Conservation (phyloP, 2,329 filamentous ascomycete genomes). For the Xylaria sp. region DNA sequence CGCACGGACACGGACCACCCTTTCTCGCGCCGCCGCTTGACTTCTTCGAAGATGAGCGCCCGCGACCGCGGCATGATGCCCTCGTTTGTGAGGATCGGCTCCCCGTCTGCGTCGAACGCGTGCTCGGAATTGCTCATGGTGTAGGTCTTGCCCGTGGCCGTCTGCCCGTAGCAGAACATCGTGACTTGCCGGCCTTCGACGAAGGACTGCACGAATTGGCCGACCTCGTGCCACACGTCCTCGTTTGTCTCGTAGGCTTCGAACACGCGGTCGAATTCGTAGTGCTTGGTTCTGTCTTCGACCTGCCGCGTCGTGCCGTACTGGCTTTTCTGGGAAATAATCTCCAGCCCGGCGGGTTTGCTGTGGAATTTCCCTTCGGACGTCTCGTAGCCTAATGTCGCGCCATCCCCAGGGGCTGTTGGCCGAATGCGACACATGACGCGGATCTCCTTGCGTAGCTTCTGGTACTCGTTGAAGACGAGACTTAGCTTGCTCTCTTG, state of each 20-base stretch:
- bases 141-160: constrained; percentile 92
- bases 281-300: constrained; percentile 45
- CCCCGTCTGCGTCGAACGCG: constrained; percentile 32
- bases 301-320: not conserved
- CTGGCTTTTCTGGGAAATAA: constrained; percentile 67
- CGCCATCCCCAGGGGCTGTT: not conserved
- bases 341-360: constrained; percentile 59
- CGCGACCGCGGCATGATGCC: constrained; percentile 96
- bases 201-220: constrained; percentile 92
- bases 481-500: constrained; percentile 69
- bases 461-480: constrained; percentile 94
- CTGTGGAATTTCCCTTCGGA: constrained; percentile 14
- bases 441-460: constrained; percentile 94
- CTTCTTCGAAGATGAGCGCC: constrained; percentile 88
- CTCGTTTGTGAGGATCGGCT: constrained; percentile 50
- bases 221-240: constrained; percentile 92
- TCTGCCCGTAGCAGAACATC: constrained; percentile 98
- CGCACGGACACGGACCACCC: constrained; percentile 92
- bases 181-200: constrained; percentile 97
- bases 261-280: constrained; percentile 93
- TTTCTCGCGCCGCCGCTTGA: constrained; percentile 80
- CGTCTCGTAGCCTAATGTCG: constrained; percentile 2
- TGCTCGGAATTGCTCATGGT: constrained; percentile 72
- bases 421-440: constrained; percentile 96
- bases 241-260: constrained; percentile 75